A percentile compares a stretch with the other conserved stretches of the same genome.
These are phyloP conservation scores for Candida orba DNA, from an alignment of 805 yeast species.

Conservation along the genomic window DNA sequence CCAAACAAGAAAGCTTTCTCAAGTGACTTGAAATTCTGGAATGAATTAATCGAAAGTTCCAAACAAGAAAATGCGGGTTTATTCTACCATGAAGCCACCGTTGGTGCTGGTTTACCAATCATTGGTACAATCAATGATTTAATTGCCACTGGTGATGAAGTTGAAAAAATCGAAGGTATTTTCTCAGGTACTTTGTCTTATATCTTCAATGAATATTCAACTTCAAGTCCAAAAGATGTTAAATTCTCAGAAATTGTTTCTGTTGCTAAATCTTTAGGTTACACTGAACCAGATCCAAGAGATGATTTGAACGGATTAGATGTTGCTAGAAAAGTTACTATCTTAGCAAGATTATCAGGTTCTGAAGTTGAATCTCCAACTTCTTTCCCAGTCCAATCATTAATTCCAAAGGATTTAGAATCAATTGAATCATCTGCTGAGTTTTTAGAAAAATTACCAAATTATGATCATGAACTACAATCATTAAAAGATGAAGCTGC, in stretches of 20 bases:
- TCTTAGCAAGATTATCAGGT: constrained; percentile 90
- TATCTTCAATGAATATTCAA: constrained; percentile 89
- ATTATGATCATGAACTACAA: constrained; percentile 75
- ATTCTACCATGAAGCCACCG: constrained; percentile 97
- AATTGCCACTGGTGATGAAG: constrained; percentile 87
- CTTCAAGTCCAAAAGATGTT: constrained; percentile 49
- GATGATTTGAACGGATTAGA: constrained; percentile 97
- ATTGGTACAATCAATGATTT: constrained; percentile 84
- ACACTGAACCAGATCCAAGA: constrained; percentile 99
- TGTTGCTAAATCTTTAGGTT: constrained; percentile 85
- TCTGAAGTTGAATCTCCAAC: constrained; percentile 77
- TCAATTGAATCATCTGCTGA: constrained; percentile 65
- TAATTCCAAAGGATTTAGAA: constrained; percentile 85
- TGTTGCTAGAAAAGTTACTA: constrained; percentile 97
- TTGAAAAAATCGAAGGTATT: constrained; percentile 89
- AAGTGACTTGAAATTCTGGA: constrained; percentile 67
- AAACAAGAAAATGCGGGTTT: constrained; percentile 49
- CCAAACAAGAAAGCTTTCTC: constrained; percentile 98
- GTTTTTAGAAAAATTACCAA: constrained; percentile 73
- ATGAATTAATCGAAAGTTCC: constrained; percentile 54
- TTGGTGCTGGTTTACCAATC: constrained; percentile 97
- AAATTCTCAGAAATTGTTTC: constrained; percentile 87
- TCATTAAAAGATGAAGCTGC: constrained; percentile 75
- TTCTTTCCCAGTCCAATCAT: constrained; percentile 88
- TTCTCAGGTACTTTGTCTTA: constrained; percentile 94